phyloP scores from a whole-genome alignment of 2,329 filamentous ascomycete species.

The Colletotrichum trifolii region DNA sequence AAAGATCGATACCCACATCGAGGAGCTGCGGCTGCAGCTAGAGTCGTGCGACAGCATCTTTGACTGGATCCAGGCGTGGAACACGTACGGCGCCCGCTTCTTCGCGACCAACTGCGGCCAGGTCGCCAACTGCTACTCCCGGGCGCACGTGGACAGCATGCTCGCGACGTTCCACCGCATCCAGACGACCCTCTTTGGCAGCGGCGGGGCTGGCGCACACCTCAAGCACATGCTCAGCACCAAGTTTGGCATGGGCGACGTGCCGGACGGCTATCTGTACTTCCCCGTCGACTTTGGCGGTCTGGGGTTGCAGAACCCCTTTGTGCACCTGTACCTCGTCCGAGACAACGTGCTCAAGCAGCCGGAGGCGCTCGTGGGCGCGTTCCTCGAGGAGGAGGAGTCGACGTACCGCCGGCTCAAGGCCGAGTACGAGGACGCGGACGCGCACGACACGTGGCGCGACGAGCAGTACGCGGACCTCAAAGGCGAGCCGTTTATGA shows the following conservation, averaged over 20 bases:
- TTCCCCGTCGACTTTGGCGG: conserved; percentile 53
- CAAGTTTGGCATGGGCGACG: conserved; percentile 55
- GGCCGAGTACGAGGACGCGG: conserved; percentile 43
- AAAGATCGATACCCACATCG: conserved; percentile 66
- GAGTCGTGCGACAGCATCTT: conserved; percentile 64
- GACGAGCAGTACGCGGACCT: conserved; percentile 34
- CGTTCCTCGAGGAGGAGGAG: conserved; percentile 46
- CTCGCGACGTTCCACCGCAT: conserved; percentile 63
- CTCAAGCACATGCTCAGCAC: conserved; percentile 57
- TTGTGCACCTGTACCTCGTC: conserved; percentile 41
- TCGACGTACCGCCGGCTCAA: conserved; percentile 48
- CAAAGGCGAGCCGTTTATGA: conserved; percentile 47
- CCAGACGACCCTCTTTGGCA: conserved; percentile 60
- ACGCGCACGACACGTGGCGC: conserved; percentile 13
- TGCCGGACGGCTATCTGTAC: conserved; percentile 55
- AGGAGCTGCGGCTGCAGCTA: conserved; percentile 66
- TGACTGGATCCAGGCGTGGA: conserved; percentile 70
- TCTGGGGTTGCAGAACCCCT: conserved; percentile 52
- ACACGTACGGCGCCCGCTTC: conserved; percentile 66
- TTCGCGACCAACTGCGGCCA: conserved; percentile 68
- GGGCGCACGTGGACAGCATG: conserved; percentile 65
- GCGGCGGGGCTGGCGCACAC: conserved; percentile 54
- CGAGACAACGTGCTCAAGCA: conserved; percentile 40
- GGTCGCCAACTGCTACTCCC: conserved; percentile 64
- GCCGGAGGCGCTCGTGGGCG: conserved; percentile 41